Evolutionary conservation across 495 filamentous ascomycete species (phyloP).

Genomic region (Aspergillus egyptiacus): DNA sequence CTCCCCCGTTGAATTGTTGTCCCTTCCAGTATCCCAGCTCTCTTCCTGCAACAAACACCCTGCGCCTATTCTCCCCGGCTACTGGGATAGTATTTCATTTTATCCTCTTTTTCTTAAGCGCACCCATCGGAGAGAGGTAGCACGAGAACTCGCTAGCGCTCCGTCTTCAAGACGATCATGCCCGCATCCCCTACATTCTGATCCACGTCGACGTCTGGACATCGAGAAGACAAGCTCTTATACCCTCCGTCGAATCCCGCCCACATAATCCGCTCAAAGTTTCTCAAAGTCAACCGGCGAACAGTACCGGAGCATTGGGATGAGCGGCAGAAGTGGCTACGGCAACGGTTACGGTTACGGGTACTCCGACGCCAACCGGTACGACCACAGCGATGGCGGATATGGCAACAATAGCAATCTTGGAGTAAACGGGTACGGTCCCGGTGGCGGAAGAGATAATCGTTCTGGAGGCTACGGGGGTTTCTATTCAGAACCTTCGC

Average conservation of each 20-base stretch:
- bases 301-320: conserved; percentile 20
- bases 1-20: neutral
- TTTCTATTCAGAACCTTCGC: conserved; percentile 34
- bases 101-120: neutral
- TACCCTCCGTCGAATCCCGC: conserved; percentile 6
- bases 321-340: conserved; percentile 41
- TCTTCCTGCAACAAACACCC: too few relatives aligned
- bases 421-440: conserved; percentile 33
- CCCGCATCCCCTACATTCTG: conserved; percentile 8
- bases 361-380: conserved; percentile 37
- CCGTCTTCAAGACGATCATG: conserved; percentile 9
- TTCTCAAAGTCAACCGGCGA: neutral
- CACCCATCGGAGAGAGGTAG: neutral
- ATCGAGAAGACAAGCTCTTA: too few relatives aligned
- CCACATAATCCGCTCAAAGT: conserved; percentile 1
- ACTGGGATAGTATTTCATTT: too few relatives aligned
- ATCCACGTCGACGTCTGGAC: too few relatives aligned
- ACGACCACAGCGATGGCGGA: conserved; percentile 34
- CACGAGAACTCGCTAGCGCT: neutral
- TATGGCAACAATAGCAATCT: conserved; percentile 30
- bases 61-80: neutral
- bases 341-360: conserved; percentile 43
- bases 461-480: conserved; percentile 44
- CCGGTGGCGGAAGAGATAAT: conserved; percentile 24
- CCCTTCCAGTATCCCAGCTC: too few relatives aligned